Evolutionary conservation across 805 yeast genomes (phyloP).

Genomic region (Starmera caribaea): DNA sequence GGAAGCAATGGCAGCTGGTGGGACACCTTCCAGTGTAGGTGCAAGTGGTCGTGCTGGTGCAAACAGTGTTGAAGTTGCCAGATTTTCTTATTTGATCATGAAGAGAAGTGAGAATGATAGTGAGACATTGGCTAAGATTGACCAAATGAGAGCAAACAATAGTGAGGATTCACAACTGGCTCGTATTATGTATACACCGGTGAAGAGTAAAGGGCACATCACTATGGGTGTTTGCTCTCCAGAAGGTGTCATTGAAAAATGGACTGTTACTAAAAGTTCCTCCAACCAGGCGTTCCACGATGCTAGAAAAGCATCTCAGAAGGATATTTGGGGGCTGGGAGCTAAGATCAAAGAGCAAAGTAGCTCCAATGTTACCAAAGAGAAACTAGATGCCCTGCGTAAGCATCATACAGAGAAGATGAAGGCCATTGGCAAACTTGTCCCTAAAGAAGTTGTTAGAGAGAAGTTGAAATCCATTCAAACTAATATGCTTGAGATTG

Average conservation of each 20-base stretch:
- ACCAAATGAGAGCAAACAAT: conserved; percentile 25
- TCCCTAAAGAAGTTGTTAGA: too few species aligned
- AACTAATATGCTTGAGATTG: too few species aligned
- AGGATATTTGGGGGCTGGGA: conserved; percentile 80
- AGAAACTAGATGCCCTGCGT: too few species aligned
- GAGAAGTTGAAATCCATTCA: too few species aligned
- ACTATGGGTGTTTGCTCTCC: conserved; percentile 70
- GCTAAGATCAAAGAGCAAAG: conserved; percentile 36
- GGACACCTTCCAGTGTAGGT: conserved; percentile 18
- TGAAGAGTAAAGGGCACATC: conserved; percentile 77
- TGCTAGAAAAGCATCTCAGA: conserved; percentile 75
- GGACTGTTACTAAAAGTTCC: conserved; percentile 77
- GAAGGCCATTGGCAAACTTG: too few species aligned
- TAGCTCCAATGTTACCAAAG: too few species aligned
- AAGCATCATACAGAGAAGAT: too few species aligned
- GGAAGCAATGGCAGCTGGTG: conserved; percentile 42
- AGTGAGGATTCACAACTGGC: conserved; percentile 43
- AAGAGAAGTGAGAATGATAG: conserved; percentile 44
- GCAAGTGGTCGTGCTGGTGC: conserved; percentile 80
- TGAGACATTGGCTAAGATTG: conserved; percentile 30
- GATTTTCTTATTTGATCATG: conserved; percentile 64
- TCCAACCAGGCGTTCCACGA: conserved; percentile 76
- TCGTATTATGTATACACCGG: conserved; percentile 61
- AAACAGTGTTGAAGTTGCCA: conserved; percentile 59
- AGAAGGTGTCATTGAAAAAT: conserved; percentile 71